Base-by-base conservation (phyloP, 2,329 filamentous ascomycete species). In the Dactylellina drechsleri region DNA sequence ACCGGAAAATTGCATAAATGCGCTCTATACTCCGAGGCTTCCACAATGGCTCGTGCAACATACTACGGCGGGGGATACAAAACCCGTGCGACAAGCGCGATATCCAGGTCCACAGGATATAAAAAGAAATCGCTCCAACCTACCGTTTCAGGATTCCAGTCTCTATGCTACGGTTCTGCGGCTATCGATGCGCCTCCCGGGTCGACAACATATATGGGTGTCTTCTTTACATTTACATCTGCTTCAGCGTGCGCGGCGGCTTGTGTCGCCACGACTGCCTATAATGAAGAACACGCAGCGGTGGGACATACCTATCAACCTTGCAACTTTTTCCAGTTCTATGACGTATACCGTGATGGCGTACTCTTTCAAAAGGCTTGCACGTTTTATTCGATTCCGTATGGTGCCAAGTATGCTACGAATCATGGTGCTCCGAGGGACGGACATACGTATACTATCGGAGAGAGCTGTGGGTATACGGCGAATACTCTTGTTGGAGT, bases 271-370 rank as follows among this genome's bases (percentile, higher is more conserved):
- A 43, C 10, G n/a, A 43, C 40, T 12, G 12, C 12, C 2, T 43
- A 43, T 43, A 43, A 43, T n/a, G n/a, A 12, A n/a, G 45, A 54
- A 23, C 20, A 36, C 3, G 61, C 61, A 0, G n/a, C 36, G 12
- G 13, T 26, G 31, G 49, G 49, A 2, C 28, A 41, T 28, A 66
- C 61, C 5, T 66, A 66, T 50, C 61, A 49, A 18, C 41, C 56
- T 1, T 67, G 64, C 54, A 58, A 58, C 20, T 67, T 67, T 41
- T 67, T 67, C 47, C 40, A 67, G 16, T 67, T 59, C 54, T 67
- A 67, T 20, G 60, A 67, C 20, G 54, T 59, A 28, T 67, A 67
- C 47, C 36, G 45, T 26, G 54, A 67, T 18, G 56, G 56, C 23
- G 18, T 52, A n/a, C 36, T 40, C 15, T 53, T 59, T 36, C 43